Evolutionary conservation across 768 basidiomycete genomes (phyloP).

Genomic region (Plicaturopsis crispa): DNA sequence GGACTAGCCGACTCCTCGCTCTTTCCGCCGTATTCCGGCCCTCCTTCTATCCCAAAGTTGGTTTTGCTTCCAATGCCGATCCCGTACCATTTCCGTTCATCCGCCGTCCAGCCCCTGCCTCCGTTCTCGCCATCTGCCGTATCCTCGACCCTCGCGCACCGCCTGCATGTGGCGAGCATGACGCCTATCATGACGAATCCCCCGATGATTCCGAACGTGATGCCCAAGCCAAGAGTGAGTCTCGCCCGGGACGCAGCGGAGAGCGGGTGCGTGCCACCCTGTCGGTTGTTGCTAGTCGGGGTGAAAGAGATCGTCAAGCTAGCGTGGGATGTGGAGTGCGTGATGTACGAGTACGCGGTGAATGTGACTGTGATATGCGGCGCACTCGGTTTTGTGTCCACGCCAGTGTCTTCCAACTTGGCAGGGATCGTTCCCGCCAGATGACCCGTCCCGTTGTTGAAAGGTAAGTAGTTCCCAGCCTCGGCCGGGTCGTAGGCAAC

Average conservation of each 20-base stretch:
- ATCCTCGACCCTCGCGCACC: slow-evolving; percentile 51
- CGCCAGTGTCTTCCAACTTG: slow-evolving; percentile 32
- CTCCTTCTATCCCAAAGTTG: too few species aligned
- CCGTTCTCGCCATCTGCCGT: slow-evolving; percentile 60
- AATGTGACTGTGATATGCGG: slow-evolving; percentile 47
- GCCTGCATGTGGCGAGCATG: slow-evolving; percentile 47
- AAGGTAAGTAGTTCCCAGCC: slow-evolving; percentile 43
- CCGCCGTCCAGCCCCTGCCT: slow-evolving; percentile 47
- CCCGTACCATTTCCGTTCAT: slow-evolving; percentile 67
- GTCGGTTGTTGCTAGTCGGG: slow-evolving; percentile 28
- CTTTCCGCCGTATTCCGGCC: too few species aligned
- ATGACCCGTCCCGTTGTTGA: slow-evolving; percentile 34
- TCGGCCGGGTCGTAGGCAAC: slow-evolving; percentile 46
- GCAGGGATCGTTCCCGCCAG: slow-evolving; percentile 52
- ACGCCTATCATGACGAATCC: slow-evolving; percentile 47
- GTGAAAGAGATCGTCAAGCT: slow-evolving; percentile 43
- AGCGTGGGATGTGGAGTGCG: slow-evolving; percentile 68
- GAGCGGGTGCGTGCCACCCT: slow-evolving; percentile 18
- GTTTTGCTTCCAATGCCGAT: slow-evolving; percentile 32
- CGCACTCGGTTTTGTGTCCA: slow-evolving; percentile 11
- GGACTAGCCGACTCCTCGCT: neutral
- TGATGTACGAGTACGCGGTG: slow-evolving; percentile 57
- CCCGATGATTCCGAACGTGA: slow-evolving; percentile 58
- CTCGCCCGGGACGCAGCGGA: slow-evolving; percentile 36
- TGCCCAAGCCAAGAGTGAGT: slow-evolving; percentile 49